A percentile compares a stretch with the other conserved stretches of the same genome.
phyloP scores from a whole-genome alignment of 805 yeast genomes.

The Metschnikowia henanensis region DNA sequence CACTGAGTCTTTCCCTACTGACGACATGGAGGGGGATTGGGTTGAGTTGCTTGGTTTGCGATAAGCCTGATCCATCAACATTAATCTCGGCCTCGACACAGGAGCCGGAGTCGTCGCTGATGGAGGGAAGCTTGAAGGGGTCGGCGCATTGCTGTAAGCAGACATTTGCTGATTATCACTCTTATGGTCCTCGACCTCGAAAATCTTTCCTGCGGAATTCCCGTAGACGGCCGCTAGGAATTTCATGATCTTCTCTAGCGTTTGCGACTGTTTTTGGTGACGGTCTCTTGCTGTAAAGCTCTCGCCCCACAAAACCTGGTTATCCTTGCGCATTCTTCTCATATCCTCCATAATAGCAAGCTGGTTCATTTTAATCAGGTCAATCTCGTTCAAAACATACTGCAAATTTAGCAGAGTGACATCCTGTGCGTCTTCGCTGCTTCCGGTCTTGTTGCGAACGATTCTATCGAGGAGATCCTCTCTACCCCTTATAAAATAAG shows the following conservation, averaged over 20 bases:
- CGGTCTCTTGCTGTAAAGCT: slow-evolving; percentile 80
- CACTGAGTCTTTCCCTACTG: slow-evolving; percentile 15
- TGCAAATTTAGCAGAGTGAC: slow-evolving; percentile 43
- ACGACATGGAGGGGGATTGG: slow-evolving; percentile 14
- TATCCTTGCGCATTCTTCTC: slow-evolving; percentile 79
- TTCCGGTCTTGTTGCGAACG: slow-evolving; percentile 62
- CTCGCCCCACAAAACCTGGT: slow-evolving; percentile 90
- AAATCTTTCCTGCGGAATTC: slow-evolving; percentile 50
- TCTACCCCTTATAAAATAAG: slow-evolving; percentile 70
- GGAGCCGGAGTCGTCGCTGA: slow-evolving; percentile 4
- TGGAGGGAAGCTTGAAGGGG: slow-evolving; percentile 4
- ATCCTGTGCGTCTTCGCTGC: slow-evolving; percentile 23
- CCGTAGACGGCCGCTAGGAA: slow-evolving; percentile 86
- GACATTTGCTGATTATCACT: slow-evolving; percentile 24
- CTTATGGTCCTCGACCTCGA: slow-evolving; percentile 31
- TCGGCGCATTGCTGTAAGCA: slow-evolving; percentile 15
- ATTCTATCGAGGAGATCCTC: slow-evolving; percentile 87
- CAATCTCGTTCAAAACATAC: slow-evolving; percentile 67
- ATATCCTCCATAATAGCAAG: slow-evolving; percentile 80
- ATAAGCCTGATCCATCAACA: slow-evolving; percentile 43
- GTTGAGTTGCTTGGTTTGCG: slow-evolving; percentile 6
- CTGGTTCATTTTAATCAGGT: slow-evolving; percentile 75
- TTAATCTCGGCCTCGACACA: slow-evolving; percentile 32
- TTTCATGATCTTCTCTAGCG: slow-evolving; percentile 82
- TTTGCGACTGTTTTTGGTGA: slow-evolving; percentile 81